Evolutionary conservation across 352 stramenopile species (phyloP), one percentile per base, ranked within the genome.

Genomic region (Phytophthora citricola): DNA sequence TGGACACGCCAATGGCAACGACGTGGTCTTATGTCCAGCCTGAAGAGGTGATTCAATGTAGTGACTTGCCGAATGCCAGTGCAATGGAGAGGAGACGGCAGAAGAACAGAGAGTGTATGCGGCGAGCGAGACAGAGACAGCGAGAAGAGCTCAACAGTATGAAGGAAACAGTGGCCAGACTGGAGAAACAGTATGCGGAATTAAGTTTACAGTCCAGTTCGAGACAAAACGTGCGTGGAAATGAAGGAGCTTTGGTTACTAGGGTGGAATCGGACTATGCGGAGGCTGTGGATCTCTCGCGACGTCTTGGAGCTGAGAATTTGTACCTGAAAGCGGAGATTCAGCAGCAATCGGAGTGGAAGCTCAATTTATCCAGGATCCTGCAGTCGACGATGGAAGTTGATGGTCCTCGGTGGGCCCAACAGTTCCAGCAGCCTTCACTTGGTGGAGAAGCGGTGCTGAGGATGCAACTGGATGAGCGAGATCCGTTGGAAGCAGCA

Each of bases 51-150:
- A 44, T 82, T 20, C 45, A 75, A 24, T 70, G 49, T 34, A 39
- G 20, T 1, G 39, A 73, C 1, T 20, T 69, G 20, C 50, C 76
- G 7, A 71, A 73, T 34, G 49, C 44, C 6, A 70, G 45, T 9
- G 67, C 70, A 2, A 58, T 84, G 44, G 67, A 79, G n/a, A 36
- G 64, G 27, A 67, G 76, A 1, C 48, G 76, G 2, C 63, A 71
- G 56, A 78, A 80, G 58, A 85, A 85, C 50, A 45, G 73, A 26
- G 76, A 81, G 15, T 82, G 66, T 24, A 85, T 85, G 76, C 73
- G 73, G 4, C 36, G 58, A 38, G 73, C 76, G 15, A 67, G 76
- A 27, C 76, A 82, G 43, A 57, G 55, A n/a, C 70, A 85, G 47
- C 41, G 62, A 15, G 63, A 79, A 14, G 63, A 80, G 39, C 51